Conservation (phyloP, 306 rosid species). For the Lablab purpureus region DNA sequence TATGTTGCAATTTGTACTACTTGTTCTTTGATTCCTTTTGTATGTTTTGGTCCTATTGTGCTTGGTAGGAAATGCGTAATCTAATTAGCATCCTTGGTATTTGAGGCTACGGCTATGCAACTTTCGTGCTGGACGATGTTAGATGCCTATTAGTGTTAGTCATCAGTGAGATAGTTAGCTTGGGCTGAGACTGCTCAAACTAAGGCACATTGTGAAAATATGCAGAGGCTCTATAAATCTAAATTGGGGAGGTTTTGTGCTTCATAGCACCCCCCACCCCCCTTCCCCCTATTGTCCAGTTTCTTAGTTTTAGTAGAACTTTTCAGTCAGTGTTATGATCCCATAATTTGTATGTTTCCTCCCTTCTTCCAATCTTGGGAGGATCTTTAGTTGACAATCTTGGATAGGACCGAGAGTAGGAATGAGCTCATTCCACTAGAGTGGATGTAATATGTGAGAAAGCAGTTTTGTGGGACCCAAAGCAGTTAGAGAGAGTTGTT, state of each 20-base stretch:
- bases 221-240: neutral
- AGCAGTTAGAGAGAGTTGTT: neutral
- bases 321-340: neutral
- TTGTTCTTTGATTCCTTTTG: slow-evolving; percentile 25
- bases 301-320: neutral
- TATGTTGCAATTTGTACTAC: slow-evolving; percentile 41
- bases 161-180: neutral
- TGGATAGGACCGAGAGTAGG: neutral
- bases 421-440: neutral
- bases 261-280: neutral
- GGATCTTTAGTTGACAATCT: neutral
- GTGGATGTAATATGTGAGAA: neutral
- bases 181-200: neutral
- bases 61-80: slow-evolving; percentile 17
- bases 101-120: neutral
- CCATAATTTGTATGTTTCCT: neutral
- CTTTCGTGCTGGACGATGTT: slow-evolving; percentile 4
- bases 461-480: neutral
- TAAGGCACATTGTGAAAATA: neutral
- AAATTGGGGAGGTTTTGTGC: neutral
- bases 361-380: neutral
- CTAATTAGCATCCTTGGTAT: slow-evolving; percentile 4
- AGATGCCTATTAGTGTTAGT: neutral
- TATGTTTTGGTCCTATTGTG: neutral
- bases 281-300: neutral